Conservation (phyloP, 176 grass and related monocot genomes). For the Dendrocalamus sinicus region DNA sequence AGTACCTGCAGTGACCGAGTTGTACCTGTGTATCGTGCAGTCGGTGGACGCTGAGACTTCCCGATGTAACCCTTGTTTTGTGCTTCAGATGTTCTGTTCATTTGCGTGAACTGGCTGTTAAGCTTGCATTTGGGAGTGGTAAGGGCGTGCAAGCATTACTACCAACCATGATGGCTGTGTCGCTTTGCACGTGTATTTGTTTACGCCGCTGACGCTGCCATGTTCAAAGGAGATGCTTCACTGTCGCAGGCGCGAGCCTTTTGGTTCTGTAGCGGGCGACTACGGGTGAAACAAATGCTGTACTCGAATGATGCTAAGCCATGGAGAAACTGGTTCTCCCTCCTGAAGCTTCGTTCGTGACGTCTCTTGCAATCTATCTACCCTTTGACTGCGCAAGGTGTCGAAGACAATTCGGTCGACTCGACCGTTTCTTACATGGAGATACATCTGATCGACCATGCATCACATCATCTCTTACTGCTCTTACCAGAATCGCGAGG, state of each 20-base stretch:
- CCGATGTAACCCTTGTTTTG: slow-evolving; percentile 25
- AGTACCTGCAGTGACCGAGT: not conserved
- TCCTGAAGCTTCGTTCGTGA: not conserved
- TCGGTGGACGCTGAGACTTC: not conserved
- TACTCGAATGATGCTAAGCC: not conserved
- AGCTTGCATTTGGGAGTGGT: not conserved
- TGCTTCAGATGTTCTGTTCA: not conserved
- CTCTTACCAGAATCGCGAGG: not conserved
- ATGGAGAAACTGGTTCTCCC: not conserved
- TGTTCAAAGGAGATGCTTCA: slow-evolving; percentile 17
- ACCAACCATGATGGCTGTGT: not conserved
- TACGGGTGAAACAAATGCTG: slow-evolving; percentile 24
- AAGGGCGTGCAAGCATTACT: not conserved
- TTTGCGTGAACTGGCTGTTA: not conserved
- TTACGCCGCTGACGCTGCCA: not conserved
- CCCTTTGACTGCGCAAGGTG: not conserved
- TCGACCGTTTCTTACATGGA: not conserved
- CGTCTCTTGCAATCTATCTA: not conserved
- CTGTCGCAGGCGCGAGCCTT: not conserved
- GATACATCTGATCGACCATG: not conserved
- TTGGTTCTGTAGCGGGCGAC: slow-evolving; percentile 28
- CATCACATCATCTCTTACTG: slow-evolving; percentile 29
- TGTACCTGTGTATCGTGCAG: not conserved
- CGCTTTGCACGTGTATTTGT: not conserved
- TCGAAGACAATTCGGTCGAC: not conserved